Evolutionary conservation across 2,329 filamentous ascomycete species (phyloP).

Genomic region (Diaporthe humulicola): DNA sequence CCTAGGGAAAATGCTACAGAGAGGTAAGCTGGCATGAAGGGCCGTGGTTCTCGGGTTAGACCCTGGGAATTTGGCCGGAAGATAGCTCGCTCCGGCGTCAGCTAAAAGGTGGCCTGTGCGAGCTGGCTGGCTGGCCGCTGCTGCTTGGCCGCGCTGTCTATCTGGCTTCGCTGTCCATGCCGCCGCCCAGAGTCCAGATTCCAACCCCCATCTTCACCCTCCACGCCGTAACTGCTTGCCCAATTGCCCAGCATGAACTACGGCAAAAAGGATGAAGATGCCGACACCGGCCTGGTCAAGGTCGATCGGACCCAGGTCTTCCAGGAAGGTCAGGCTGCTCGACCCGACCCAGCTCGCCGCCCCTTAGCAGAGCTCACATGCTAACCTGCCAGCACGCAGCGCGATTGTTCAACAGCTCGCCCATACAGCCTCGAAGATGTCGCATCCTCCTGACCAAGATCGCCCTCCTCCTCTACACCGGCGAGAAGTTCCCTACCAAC

Average conservation of each 20-base stretch:
- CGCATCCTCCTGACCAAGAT: slow-evolving; percentile 98
- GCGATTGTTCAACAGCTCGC: slow-evolving; percentile 97
- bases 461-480: slow-evolving; percentile 93
- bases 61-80: slow-evolving; percentile 3
- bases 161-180: slow-evolving; percentile 34
- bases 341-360: slow-evolving; percentile 43
- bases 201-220: slow-evolving; percentile 35
- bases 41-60: background rate
- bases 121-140: background rate
- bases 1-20: background rate
- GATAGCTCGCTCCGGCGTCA: slow-evolving; percentile 25
- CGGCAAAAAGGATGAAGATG: slow-evolving; percentile 99
- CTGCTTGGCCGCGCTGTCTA: slow-evolving; percentile 25
- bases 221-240: slow-evolving; percentile 37
- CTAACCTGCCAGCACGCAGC: slow-evolving; percentile 73
- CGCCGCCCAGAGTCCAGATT: slow-evolving; percentile 24
- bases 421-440: slow-evolving; percentile 96
- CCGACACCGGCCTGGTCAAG: slow-evolving; percentile 92
- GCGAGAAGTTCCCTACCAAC: slow-evolving; percentile 95
- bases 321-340: slow-evolving; percentile 83
- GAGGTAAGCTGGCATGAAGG: background rate
- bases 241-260: slow-evolving; percentile 82
- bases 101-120: slow-evolving; percentile 24
- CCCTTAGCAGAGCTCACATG: slow-evolving; percentile 43
- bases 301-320: slow-evolving; percentile 98